Evolutionary conservation across 768 basidiomycete species (phyloP).

Genomic region (Clitopilus hobsonii): DNA sequence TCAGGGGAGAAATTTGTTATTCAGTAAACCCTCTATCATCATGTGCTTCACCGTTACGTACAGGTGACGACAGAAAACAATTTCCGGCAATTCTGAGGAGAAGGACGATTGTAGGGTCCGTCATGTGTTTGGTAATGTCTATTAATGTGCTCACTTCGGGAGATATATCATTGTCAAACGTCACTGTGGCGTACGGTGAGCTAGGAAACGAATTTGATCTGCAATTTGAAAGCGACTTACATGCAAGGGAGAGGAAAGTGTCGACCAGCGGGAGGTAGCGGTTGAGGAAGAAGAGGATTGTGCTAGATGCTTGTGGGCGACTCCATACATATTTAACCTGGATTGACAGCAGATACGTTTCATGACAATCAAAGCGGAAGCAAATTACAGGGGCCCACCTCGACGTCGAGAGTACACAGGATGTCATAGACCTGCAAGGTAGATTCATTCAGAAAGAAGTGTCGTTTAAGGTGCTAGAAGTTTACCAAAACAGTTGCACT

Average conservation of each 20-base stretch:
- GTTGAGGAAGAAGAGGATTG: constrained; percentile 31
- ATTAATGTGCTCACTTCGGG: neutral
- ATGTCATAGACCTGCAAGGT: constrained; percentile 26
- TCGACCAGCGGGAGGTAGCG: constrained; percentile 36
- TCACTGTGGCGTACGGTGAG: neutral
- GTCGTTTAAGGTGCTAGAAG: neutral
- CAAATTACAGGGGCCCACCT: constrained; percentile 14
- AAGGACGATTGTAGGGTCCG: too few species aligned
- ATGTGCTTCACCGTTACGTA: too few species aligned
- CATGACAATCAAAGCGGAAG: neutral
- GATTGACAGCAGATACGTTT: neutral
- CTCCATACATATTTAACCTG: constrained; percentile 32
- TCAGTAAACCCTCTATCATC: too few species aligned
- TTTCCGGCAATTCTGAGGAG: neutral
- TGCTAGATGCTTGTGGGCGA: constrained; percentile 21
- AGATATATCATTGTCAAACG: neutral
- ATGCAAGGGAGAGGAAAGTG: constrained; percentile 26
- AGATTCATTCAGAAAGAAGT: neutral
- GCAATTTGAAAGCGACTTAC: constrained; percentile 14
- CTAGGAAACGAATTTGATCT: neutral
- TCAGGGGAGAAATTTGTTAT: too few species aligned
- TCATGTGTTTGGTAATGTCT: neutral
- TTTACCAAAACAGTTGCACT: constrained; percentile 22
- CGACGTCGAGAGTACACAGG: constrained; percentile 30
- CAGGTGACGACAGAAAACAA: neutral